Evolutionary conservation across 2,329 filamentous ascomycete genomes (phyloP), one percentile per base, ranked within the genome.

Genomic region (Rhytidhysteron rufulum): DNA sequence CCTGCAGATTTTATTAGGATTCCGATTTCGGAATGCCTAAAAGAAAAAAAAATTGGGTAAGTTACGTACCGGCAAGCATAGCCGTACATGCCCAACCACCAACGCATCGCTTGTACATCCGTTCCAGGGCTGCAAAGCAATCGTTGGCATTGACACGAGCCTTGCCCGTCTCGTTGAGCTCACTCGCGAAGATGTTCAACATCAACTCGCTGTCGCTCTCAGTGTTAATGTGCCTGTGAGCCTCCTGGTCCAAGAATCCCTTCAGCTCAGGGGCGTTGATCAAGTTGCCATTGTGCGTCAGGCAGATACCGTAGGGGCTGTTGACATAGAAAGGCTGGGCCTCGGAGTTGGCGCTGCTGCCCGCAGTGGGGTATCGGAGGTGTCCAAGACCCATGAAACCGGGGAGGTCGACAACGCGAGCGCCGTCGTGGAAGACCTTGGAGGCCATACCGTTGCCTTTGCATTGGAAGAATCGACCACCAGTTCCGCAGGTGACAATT

Each of bases 261-360:
- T 79, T 80, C 34, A 94, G 72, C 38, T 86, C 81, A 2, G 75
- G 74, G 4, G 83, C 80, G 59, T 94, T 88, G 71, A 94, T 86
- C 34, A 95, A 74, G 67, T 95, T 95, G 44, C 90, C 89, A 58
- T 95, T 95, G 68, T 93, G 84, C 17, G 83, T 79, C 61, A 93
- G 78, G 57, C 78, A 86, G 54, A 94, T 85, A 34, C 88, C 88
- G 60, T 88, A 93, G 1, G 87, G 88, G 47, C 71, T 74, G 71
- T 95, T 95, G 55, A 93, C 88, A 61, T 93, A 95, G 66, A 96
- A 95, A 0, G 90, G 90, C 67, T 95, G 89, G 9, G 88, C 87
- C 67, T 95, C 88, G 6, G 88, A 83, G 57, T 88, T 91, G 43
- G 80, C 80, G 51, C 84, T 86, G 62, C 83, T 93, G 42, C 90